phyloP scores from a whole-genome alignment of 306 rosid genomes.

The Rubus parviflorus region DNA sequence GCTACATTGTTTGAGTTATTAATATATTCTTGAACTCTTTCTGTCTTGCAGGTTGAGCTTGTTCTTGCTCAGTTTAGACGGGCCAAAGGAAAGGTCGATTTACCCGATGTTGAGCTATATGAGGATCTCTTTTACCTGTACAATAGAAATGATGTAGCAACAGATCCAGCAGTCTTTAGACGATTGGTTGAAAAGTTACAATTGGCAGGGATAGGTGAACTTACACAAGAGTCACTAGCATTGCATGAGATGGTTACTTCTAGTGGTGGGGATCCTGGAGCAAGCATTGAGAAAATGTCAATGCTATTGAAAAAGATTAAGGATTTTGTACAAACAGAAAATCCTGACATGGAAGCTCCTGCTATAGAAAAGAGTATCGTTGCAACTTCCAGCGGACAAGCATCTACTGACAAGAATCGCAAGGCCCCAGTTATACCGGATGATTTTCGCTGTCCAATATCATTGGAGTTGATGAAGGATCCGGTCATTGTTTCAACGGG shows the following conservation, averaged over 20 bases:
- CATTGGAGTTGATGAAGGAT: constrained; percentile 92
- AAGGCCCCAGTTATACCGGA: constrained; percentile 64
- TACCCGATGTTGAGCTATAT: constrained; percentile 63
- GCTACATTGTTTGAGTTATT: background rate
- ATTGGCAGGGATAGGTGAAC: constrained; percentile 71
- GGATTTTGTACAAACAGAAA: constrained; percentile 81
- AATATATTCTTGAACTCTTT: constrained; percentile 23
- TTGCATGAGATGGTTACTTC: constrained; percentile 86
- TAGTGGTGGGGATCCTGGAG: constrained; percentile 84
- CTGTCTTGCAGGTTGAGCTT: constrained; percentile 72
- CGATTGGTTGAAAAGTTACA: constrained; percentile 77
- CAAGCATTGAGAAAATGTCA: constrained; percentile 79
- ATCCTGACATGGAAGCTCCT: constrained; percentile 50
- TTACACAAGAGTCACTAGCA: constrained; percentile 85
- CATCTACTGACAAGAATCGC: constrained; percentile 48
- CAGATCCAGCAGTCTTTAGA: constrained; percentile 56
- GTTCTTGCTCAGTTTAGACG: constrained; percentile 92
- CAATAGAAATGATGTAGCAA: constrained; percentile 49
- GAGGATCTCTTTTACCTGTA: constrained; percentile 68
- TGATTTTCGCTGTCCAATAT: constrained; percentile 96
- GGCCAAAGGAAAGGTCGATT: constrained; percentile 83
- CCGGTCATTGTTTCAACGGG: constrained; percentile 99
- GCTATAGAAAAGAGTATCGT: constrained; percentile 42
- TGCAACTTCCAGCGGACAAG: constrained; percentile 49
- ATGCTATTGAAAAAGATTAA: constrained; percentile 78